Percentiles rank a stretch among this genome's conserved stretches.
phyloP scores from a whole-genome alignment of 768 basidiomycete species.

The Boletales sp. region DNA sequence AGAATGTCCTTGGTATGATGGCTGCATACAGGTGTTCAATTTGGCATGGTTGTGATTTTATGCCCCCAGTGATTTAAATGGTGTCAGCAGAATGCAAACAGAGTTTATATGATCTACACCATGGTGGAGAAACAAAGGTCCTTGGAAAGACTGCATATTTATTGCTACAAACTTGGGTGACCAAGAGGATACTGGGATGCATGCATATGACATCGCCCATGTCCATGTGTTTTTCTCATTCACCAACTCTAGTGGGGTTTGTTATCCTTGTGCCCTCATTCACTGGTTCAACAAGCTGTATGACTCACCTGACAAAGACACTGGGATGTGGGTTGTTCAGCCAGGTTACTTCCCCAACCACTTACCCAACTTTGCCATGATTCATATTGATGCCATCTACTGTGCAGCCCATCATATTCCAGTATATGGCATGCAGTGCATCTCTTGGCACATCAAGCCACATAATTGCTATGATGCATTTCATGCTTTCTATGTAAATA shows the following conservation, averaged over 20 bases:
- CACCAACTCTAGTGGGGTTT: background rate
- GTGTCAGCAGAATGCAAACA: constrained; percentile 22
- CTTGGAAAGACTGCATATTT: constrained; percentile 22
- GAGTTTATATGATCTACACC: constrained; percentile 21
- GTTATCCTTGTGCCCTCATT: constrained; percentile 19
- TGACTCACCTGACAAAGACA: constrained; percentile 18
- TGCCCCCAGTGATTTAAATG: constrained; percentile 22
- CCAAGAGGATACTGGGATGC: constrained; percentile 6
- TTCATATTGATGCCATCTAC: constrained; percentile 27
- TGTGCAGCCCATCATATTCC: constrained; percentile 29
- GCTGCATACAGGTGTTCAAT: background rate
- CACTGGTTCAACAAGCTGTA: constrained; percentile 18
- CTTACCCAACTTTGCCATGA: constrained; percentile 6
- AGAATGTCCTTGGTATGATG: background rate
- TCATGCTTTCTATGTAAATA: constrained; percentile 17
- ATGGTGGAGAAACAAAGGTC: constrained; percentile 11
- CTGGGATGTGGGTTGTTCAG: constrained; percentile 27
- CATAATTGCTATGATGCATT: constrained; percentile 13
- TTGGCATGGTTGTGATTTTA: background rate
- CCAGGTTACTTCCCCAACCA: constrained; percentile 5
- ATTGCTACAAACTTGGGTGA: constrained; percentile 9
- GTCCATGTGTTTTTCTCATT: constrained; percentile 24
- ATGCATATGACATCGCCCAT: constrained; percentile 13
- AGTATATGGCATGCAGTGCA: constrained; percentile 12
- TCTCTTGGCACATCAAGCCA: background rate